phyloP scores from a whole-genome alignment of 2,329 filamentous ascomycete genomes.

The Pestalotiopsis fici region DNA sequence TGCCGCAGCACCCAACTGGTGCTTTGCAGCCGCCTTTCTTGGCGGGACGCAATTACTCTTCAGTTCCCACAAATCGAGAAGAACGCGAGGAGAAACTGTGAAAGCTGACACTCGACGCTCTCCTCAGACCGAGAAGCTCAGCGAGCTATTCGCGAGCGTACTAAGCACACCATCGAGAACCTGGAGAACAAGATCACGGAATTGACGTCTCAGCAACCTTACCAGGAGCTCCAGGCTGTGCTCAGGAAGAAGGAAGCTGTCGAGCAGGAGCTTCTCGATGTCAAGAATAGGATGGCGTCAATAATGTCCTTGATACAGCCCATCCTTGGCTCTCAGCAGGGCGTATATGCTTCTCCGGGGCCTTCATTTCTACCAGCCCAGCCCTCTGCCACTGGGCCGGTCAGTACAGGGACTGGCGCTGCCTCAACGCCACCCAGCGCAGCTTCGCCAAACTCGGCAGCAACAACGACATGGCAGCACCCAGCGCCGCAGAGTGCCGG shows the following conservation, averaged over 20 bases:
- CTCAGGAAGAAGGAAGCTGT: conserved; percentile 75
- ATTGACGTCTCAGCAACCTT: conserved; percentile 77
- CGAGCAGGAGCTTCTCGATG: conserved; percentile 78
- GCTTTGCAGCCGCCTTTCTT: not conserved
- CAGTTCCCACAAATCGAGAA: not conserved
- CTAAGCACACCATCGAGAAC: conserved; percentile 75
- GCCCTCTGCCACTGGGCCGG: conserved; percentile 17
- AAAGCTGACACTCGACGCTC: conserved; percentile 12
- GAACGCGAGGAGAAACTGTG: not conserved
- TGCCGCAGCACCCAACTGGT: not conserved
- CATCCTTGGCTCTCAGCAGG: conserved; percentile 36
- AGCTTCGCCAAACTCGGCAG: conserved; percentile 34
- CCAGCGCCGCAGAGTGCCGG: conserved; percentile 13
- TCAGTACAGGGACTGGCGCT: conserved; percentile 29
- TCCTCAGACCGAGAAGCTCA: conserved; percentile 78
- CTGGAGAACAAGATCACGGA: conserved; percentile 74
- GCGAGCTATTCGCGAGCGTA: conserved; percentile 80
- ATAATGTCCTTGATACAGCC: conserved; percentile 67
- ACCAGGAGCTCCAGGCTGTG: conserved; percentile 78
- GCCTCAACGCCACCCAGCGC: conserved; percentile 39
- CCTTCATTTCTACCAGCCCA: conserved; percentile 2
- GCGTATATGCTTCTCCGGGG: conserved; percentile 5
- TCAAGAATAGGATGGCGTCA: conserved; percentile 67
- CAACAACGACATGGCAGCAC: conserved; percentile 29
- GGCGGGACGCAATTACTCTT: not conserved